phyloP scores from a whole-genome alignment of 495 filamentous ascomycete species.

The Penicillium paxilli region DNA sequence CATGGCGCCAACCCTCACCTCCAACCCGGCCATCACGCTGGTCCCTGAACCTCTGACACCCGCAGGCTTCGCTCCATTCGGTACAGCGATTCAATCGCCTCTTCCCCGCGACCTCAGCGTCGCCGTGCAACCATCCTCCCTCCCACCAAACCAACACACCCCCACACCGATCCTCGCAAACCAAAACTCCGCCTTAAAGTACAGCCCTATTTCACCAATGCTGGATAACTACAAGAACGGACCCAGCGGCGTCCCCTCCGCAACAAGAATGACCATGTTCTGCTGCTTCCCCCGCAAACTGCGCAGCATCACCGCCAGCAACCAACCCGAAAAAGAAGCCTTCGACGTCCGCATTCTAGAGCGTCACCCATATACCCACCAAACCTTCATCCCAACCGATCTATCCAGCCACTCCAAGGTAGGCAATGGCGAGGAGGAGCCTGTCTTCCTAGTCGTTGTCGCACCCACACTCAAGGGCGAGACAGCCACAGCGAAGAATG shows the following conservation, averaged over 20 bases:
- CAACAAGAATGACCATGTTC: constrained; percentile 82
- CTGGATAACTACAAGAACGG: constrained; percentile 60
- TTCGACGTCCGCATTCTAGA: constrained; percentile 80
- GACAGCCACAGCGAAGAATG: constrained; percentile 34
- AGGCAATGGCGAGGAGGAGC: constrained; percentile 31
- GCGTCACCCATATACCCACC: constrained; percentile 89
- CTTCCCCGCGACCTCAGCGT: constrained; percentile 51
- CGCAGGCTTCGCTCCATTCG: constrained; percentile 73
- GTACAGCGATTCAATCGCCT: constrained; percentile 77
- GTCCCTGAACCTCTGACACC: constrained; percentile 61
- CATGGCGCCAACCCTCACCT: constrained; percentile 35
- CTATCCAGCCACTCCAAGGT: constrained; percentile 40
- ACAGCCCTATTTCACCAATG: constrained; percentile 71
- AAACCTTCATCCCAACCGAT: constrained; percentile 85
- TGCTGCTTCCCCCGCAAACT: constrained; percentile 71
- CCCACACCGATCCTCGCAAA: constrained; percentile 60
- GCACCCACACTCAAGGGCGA: constrained; percentile 63
- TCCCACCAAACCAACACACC: constrained; percentile 31
- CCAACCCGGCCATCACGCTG: constrained; percentile 36
- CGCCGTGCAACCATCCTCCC: constrained; percentile 40
- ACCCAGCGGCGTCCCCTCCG: constrained; percentile 59
- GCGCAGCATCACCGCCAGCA: constrained; percentile 18
- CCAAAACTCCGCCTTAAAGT: constrained; percentile 87
- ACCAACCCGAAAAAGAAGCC: constrained; percentile 28
- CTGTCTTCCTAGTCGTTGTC: constrained; percentile 81